Evolutionary conservation across 148 eudicot genomes (phyloP).

Genomic region (Camellia sinensis): DNA sequence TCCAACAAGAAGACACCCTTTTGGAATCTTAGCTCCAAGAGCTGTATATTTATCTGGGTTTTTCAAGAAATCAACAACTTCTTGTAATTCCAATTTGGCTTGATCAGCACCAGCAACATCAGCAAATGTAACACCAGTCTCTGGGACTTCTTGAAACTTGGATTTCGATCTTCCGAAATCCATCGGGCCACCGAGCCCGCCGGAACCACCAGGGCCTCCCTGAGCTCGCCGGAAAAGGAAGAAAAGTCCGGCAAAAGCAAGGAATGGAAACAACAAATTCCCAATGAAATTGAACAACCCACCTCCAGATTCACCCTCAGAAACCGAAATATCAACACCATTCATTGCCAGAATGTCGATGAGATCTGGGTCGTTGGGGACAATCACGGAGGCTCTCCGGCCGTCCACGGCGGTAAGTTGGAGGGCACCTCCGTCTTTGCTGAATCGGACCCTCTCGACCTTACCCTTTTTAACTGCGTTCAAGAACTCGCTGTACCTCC

Average conservation of each 20-base stretch:
- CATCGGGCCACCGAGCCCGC: conserved; percentile 99
- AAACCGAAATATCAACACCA: conserved; percentile 92
- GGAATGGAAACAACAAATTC: conserved; percentile 70
- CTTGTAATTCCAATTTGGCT: conserved; percentile 90
- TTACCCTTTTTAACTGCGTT: conserved; percentile 96
- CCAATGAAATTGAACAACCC: conserved; percentile 80
- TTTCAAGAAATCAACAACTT: conserved; percentile 96
- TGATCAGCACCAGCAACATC: conserved; percentile 99
- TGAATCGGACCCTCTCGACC: conserved; percentile 84
- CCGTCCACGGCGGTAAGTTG: conserved; percentile 92
- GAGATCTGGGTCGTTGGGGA: conserved; percentile 93
- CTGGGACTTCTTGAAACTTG: conserved; percentile 99
- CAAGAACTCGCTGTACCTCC: conserved; percentile 95
- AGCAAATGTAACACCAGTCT: conserved; percentile 81
- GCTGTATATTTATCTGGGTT: conserved; percentile 98
- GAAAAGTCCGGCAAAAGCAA: conserved; percentile 90
- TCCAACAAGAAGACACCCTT: conserved; percentile 92
- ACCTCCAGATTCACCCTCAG: conserved; percentile 82
- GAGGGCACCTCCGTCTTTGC: conserved; percentile 70
- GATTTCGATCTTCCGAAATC: conserved; percentile 95
- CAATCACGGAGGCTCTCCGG: conserved; percentile 66
- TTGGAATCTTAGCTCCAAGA: conserved; percentile 90
- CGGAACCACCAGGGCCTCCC: conserved; percentile 97
- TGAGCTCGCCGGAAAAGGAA: conserved; percentile 77
- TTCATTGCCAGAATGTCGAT: conserved; percentile 95